Percentiles rank a stretch among this genome's conserved stretches.
phyloP scores from a whole-genome alignment of 2,329 filamentous ascomycete species.

The Colletotrichum abscissum region DNA sequence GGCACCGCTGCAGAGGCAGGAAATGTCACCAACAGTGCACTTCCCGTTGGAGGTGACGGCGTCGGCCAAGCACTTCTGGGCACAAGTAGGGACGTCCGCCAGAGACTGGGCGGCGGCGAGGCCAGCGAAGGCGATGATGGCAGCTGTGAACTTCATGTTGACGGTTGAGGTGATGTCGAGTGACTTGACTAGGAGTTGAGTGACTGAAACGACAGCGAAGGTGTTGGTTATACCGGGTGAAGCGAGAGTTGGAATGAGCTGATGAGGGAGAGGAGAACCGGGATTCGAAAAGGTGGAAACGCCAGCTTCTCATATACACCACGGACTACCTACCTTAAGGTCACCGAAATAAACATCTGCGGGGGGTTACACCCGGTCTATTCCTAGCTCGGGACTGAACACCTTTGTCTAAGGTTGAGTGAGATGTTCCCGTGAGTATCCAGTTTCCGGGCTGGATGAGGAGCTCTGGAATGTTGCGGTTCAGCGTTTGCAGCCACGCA shows the following conservation, averaged over 20 bases:
- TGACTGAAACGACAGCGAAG: not conserved
- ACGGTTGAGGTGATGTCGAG: not conserved
- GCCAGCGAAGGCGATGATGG: conserved; percentile 29
- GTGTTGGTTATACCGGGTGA: not conserved
- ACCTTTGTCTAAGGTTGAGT: not conserved
- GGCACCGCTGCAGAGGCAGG: conserved; percentile 19
- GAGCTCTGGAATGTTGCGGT: conserved; percentile 21
- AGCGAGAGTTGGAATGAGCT: conserved; percentile 19
- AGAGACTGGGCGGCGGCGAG: conserved; percentile 28
- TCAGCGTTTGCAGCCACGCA: conserved; percentile 24
- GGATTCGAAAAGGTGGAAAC: not conserved
- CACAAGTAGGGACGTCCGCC: conserved; percentile 17
- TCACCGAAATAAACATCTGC: not conserved
- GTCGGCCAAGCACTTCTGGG: conserved; percentile 16
- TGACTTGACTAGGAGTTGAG: not conserved
- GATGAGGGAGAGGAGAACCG: not conserved
- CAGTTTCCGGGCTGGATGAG: too few species aligned
- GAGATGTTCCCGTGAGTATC: conserved; percentile 19
- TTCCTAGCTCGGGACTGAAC: not conserved
- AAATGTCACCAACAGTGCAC: not conserved
- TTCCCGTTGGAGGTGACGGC: conserved; percentile 9
- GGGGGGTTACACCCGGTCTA: not conserved
- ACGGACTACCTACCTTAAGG: not conserved
- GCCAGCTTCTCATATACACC: conserved; percentile 14
- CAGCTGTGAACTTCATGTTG: conserved; percentile 34